Evolutionary conservation across 2,329 filamentous ascomycete genomes (phyloP).

Genomic region (Hymenoscyphus scutula): DNA sequence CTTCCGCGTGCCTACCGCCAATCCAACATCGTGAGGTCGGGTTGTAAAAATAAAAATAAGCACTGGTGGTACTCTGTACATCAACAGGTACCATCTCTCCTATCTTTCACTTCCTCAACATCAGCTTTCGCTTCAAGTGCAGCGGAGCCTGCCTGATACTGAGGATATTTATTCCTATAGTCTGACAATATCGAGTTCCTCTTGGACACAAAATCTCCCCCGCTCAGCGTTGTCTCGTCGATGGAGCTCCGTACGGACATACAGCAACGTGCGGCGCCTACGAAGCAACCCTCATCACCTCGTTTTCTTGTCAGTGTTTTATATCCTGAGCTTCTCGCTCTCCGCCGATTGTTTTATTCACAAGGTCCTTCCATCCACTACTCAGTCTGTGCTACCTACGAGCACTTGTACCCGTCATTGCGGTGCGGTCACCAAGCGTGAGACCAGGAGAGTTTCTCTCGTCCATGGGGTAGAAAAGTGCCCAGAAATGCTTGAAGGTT

Average conservation of each 20-base stretch:
- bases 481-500: neutral
- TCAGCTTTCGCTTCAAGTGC: neutral
- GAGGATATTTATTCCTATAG: neutral
- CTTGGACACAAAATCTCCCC: neutral
- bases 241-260: no score
- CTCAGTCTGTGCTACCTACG: neutral
- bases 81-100: neutral
- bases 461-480: neutral
- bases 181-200: neutral
- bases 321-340: neutral
- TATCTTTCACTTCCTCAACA: neutral
- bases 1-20: neutral
- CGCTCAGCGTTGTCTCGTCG: no score
- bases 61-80: neutral
- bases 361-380: neutral
- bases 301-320: neutral
- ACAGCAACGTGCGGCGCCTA: neutral
- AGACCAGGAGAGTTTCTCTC: slow-evolving; percentile 1
- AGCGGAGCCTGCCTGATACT: neutral
- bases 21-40: neutral
- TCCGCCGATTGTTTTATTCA: neutral
- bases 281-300: neutral
- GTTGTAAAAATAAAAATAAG: slow-evolving; percentile 6
- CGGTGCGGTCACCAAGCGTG: neutral
- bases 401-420: no score